Base-by-base conservation (phyloP, 2,329 filamentous ascomycete species). In the Onygenales sp. region DNA sequence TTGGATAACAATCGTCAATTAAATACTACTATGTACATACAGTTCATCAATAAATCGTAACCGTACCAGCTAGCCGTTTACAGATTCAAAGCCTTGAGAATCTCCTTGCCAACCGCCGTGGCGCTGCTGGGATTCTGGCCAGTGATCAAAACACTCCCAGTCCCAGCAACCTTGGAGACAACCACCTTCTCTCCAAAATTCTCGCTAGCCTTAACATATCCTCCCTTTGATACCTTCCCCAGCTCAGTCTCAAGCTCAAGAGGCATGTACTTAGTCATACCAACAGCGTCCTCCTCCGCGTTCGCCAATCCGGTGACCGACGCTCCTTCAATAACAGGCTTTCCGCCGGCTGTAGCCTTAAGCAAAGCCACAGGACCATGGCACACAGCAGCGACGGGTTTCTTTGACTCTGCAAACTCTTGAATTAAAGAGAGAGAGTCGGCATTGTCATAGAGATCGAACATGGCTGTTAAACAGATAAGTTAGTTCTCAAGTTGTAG, bases 381-480 rank as follows among this genome's bases (percentile, higher is more conserved):
- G 63, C 75, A 77, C 56, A 77, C 74, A 1, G 75, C 76, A 0
- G 70, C 67, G n/a, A 78, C 69, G 56, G 76, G 67, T 59, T 78
- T 78, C 53, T 68, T 71, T 1, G 70, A 67, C 6, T 72, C 69
- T 49, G 73, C 75, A 61, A 78, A 78, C 43, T 74, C 64, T 32
- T 69, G 62, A 61, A 78, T 77, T 9, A 78, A 60, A 11, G 68
- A 58, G 39, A 76, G 68, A 13, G 72, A 75, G 21, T 61, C 65
- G 1, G 64, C 46, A 56, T 75, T 68, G 49, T 63, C 65, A 44
- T 69, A 69, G 17, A 78, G 73, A 56, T 78, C 76, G 63, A 75
- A 78, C 73, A 78, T 78, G 14, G 74, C 69, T 71, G 34, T 36
- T 13, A 50, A 8, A 17, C 11, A 11, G 52, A 40, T n/a, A 27